These are phyloP conservation scores for Canavalia gladiata DNA, from an alignment of 306 rosid species.

Conservation along the genomic window DNA sequence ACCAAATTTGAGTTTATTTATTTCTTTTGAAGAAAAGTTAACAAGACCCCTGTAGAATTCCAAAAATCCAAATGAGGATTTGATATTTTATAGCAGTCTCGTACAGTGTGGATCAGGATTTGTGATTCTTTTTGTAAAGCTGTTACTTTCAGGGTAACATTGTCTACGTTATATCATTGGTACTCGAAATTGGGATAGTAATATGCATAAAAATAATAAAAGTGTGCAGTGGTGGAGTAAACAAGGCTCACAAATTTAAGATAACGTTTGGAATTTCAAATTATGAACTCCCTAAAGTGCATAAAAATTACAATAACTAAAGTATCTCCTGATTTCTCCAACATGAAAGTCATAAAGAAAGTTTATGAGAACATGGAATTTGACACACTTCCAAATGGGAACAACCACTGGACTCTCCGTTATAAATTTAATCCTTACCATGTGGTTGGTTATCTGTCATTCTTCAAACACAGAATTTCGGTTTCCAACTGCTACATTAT, in stretches of 20 bases:
- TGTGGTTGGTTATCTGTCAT: conserved; percentile 40
- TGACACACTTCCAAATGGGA: conserved; percentile 36
- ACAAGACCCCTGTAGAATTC: conserved; percentile 27
- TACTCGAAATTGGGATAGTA: neutral
- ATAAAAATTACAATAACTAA: conserved; percentile 20
- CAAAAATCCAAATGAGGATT: neutral
- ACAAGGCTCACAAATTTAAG: conserved; percentile 30
- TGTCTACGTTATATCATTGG: conserved; percentile 26
- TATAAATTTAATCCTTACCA: conserved; percentile 30
- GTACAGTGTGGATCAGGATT: neutral
- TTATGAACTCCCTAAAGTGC: conserved; percentile 4
- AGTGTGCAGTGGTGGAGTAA: conserved; percentile 1
- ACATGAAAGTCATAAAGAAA: conserved; percentile 1
- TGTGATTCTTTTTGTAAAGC: conserved; percentile 28
- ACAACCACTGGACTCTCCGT: neutral
- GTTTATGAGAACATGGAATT: neutral
- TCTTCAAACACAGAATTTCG: neutral
- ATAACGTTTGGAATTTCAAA: conserved; percentile 15
- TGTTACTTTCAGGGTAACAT: conserved; percentile 19
- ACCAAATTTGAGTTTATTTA: neutral
- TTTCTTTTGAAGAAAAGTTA: neutral
- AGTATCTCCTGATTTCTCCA: conserved; percentile 1
- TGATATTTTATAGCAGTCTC: conserved; percentile 15
- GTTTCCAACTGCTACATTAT: conserved; percentile 35
- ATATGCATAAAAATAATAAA: neutral